phyloP scores from a whole-genome alignment of 306 rosid genomes.

The Fagus crenata region DNA sequence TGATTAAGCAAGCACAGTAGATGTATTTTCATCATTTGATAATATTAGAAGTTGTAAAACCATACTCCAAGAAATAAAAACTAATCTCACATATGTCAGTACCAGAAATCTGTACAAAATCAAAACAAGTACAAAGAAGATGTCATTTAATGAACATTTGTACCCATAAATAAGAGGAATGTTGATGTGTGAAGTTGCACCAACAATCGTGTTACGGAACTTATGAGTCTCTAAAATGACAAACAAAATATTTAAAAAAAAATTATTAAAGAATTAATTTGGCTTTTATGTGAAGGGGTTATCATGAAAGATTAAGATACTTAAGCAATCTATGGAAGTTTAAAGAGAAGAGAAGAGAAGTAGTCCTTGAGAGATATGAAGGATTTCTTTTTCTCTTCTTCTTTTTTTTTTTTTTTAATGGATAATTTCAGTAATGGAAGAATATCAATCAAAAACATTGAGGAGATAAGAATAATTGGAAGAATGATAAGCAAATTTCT shows the following conservation, averaged over 20 bases:
- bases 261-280: not conserved
- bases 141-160: not conserved
- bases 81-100: not conserved
- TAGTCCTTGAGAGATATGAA: not conserved
- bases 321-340: not conserved
- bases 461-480: not conserved
- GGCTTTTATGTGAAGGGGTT: not conserved
- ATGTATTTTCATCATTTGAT: slow-evolving; percentile 18
- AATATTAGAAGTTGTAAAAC: not conserved
- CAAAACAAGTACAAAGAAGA: not conserved
- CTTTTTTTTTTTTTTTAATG: too few species aligned
- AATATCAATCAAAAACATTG: not conserved
- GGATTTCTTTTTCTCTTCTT: not conserved
- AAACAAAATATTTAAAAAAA: not conserved
- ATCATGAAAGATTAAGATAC: not conserved
- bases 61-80: not conserved
- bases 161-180: slow-evolving; percentile 1
- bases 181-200: not conserved
- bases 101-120: not conserved
- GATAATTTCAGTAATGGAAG: not conserved
- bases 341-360: not conserved
- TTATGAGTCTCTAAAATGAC: not conserved
- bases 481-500: not conserved
- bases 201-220: not conserved
- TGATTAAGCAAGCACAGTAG: slow-evolving; percentile 17